Base-by-base conservation (phyloP, 2,329 filamentous ascomycete genomes). In the Claviceps sp. region DNA sequence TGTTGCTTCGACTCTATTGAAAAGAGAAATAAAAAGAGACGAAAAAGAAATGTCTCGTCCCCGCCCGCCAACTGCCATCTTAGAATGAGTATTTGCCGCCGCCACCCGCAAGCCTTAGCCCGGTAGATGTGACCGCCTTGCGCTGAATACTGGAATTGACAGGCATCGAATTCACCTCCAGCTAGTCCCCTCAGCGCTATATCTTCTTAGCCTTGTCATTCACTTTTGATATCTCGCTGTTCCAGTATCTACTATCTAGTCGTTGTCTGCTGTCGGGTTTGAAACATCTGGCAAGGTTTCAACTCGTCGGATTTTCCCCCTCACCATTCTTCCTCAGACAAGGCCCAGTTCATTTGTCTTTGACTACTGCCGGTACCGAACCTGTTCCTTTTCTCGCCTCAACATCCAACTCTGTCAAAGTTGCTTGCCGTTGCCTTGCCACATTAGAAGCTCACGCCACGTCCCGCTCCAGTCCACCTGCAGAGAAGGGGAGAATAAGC, bases 41-140 rank as follows among this genome's bases (percentile, higher is more conserved):
- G 51, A 50, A 52, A 55, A 54, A 55, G 54, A 53, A 52, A 54
- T 55, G 50, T 53, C 56, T 38, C 55, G 45, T 52, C 56, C 51
- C 55, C 51, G 55, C 55, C 38, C 51, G 42, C 37, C 50, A 52
- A 54, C 47, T 51, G 52, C 46, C 48, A 45, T 54, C 49, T 43
- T 42, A 56, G 43, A 55, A 48, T 54, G 26, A 41, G 40, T 48
- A 51, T n/a, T 52, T 52, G 46, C 52, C 50, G 48, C 52, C 49
- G 45, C 54, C 47, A 55, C 51, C 48, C 42, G 53, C 53, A 43
- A 50, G 46, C 22, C 4, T 22, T 22, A 22, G 22, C 51, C 44
- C 37, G 49, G 42, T 44, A 51, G 41, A 52, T 52, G 51, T 54
- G 50, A 50, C 50, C 50, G 38, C 47, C 50, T 46, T 47, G 43